Evolutionary conservation across 495 filamentous ascomycete species (phyloP), one percentile per base, ranked within the genome.

Genomic region (Chaetomium tenue): DNA sequence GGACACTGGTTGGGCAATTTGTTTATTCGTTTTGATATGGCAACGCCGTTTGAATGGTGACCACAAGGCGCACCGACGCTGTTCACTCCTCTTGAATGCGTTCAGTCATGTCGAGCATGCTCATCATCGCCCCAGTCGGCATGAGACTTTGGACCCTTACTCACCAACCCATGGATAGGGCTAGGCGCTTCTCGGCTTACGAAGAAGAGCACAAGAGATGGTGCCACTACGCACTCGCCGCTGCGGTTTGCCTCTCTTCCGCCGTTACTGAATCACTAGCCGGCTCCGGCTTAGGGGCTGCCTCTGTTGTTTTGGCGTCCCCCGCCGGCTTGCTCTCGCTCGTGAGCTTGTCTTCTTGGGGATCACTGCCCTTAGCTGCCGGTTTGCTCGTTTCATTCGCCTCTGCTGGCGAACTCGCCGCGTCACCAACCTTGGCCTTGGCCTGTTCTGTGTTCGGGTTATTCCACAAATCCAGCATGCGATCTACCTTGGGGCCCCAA

Each of bases 401-500:
- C 28, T 60, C 12, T 16, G 39, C 61, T 11, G 44, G 7, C 4
- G 9, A 22, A 12, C 22, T 23, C 23, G 15, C 0, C 4, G 13
- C 51, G 18, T 52, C 16, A 20, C 33, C n/a, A 9, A 12, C 52
- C 58, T 56, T 28, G 8, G 42, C 8, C 15, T 28, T 56, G 28
- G 30, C 33, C n/a, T 23, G 18, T 26, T 20, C 28, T 3, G 26
- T 42, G 16, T 58, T 18, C 39, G 65, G 57, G 54, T 62, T 63
- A 12, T 70, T 69, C 72, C 71, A 73, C 30, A 73, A 23, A 1
- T 69, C 63, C 55, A 97, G 74, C 76, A 89, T 83, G 13, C 74
- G 74, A 69, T 85, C 73, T 2, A 97, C 81, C 71, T 91, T 86
- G 12, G 91, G 88, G 0, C 81, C 91, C 93, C 93, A 97, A 11